Conservation (phyloP, 169 alveolate species). For the Plasmodium knowlesi region DNA sequence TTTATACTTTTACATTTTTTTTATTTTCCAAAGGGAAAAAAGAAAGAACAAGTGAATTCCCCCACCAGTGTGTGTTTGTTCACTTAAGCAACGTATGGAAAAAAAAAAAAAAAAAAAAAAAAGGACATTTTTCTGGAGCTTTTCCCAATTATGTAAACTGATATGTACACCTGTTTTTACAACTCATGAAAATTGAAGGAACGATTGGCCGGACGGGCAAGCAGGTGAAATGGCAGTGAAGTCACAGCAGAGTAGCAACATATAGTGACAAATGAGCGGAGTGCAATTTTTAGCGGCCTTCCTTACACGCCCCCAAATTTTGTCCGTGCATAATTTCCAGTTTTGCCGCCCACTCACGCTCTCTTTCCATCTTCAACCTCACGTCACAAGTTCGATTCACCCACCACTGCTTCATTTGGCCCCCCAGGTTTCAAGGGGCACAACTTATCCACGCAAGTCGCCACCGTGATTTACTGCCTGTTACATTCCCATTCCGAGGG, state of each 20-base stretch:
- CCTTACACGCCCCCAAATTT: background rate
- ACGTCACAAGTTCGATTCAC: background rate
- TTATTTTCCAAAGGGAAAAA: background rate
- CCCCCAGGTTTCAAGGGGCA: background rate
- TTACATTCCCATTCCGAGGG: background rate
- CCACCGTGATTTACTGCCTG: background rate
- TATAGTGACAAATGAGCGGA: background rate
- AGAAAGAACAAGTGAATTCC: background rate
- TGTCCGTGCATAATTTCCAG: background rate
- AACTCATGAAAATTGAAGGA: background rate
- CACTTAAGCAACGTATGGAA: background rate
- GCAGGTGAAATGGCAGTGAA: background rate
- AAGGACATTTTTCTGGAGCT: background rate
- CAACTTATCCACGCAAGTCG: background rate
- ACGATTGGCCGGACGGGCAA: background rate
- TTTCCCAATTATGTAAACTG: background rate
- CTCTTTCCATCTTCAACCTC: background rate
- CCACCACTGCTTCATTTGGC: background rate
- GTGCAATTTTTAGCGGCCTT: background rate
- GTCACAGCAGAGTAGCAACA: background rate
- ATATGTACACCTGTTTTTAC: background rate
- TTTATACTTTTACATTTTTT: background rate
- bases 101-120: background rate
- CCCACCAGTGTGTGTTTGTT: background rate
- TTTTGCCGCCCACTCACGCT: background rate